Base-by-base conservation (phyloP, 306 rosid species). In the Prunus mira region DNA sequence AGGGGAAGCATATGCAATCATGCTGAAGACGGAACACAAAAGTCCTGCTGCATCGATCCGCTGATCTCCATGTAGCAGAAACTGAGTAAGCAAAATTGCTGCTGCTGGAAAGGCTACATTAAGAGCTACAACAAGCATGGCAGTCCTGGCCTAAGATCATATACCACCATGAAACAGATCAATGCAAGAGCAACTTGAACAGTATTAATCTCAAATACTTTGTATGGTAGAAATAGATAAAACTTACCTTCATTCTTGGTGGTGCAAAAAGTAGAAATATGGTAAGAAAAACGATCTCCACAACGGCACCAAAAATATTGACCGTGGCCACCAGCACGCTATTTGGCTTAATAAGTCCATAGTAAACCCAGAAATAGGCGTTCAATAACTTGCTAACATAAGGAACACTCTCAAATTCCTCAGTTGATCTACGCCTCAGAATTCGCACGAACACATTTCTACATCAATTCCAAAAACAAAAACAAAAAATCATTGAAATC, bases 1-100 rank as follows among this genome's bases (percentile, higher is more conserved):
- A 69, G 84, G 84, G 10, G 84, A 80, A 61, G 84, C 84, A 68
- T 80, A 80, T 4, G 84, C 84, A 61, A 80, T 61, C 84, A 80
- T 58, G 61, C 84, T 80, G 76, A 80, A 80, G 65, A 51, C 28
- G 9, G 62, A 58, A 61, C 76, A 80, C 25, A 45, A 68, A 10
- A 74, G 38, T 41, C 84, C 84, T 2, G 84, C 84, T 32, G 75
- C 66, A 43, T 80, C 84, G 20, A 80, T 80, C 28, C 79, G 54
- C 13, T 60, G 63, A 13, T 75, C 45, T 27, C 84, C 76, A 13
- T 69, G 57, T 27, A 80, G 79, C 38, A 61, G 41, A 62, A 80
- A 75, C 4, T 80, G 84, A 34, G 84, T 74, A 2, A 76, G 67
- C 55, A 75, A 61, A 69, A 80, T 34, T 69, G 80, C 75, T 69